Evolutionary conservation across 495 filamentous ascomycete genomes (phyloP), one percentile per base, ranked within the genome.

Genomic region (Tuber melanosporum): DNA sequence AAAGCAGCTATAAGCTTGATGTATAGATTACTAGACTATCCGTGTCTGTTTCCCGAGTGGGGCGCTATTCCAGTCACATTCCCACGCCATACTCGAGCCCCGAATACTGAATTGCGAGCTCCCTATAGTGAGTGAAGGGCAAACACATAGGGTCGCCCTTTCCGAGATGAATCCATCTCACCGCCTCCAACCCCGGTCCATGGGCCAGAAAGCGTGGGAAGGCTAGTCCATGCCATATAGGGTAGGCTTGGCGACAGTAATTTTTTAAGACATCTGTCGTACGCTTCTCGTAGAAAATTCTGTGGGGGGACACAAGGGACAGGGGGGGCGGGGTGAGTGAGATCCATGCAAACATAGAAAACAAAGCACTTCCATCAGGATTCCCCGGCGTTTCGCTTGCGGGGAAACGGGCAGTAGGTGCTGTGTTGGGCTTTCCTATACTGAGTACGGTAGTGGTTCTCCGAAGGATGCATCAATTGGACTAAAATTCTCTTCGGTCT

Each of bases 361-460:
- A 66, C 14, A 14, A 79, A 47, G 44, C 19, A 42, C 52, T 66
- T 36, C 57, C 44, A 78, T 62, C 41, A 47, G 43, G 70, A 46
- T 80, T 76, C 79, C 70, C 66, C 66, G 71, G 77, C 77, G 78
- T 74, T 19, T 80, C 78, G 71, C 47, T 73, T 76, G 32, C 73
- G 77, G 78, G 71, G 36, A 70, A 70, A 39, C 77, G 78, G 78
- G 71, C 74, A 77, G 77, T 72, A n/a, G 46, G 57, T 14, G n/a
- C 17, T 52, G n/a, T 36, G 32, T 66, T 80, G 17, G 49, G 36
- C 74, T 70, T 70, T 75, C 74, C 74, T 76, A 52, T 73, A 76
- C 76, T 43, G 52, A 73, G 75, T 17, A 77, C 72, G 9, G 8
- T 45, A 47, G 72, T 79, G 42, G 49, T 77, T 76, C 71, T 20